Conservation (phyloP, 352 stramenopile genomes). For the Phytopythium montanum region DNA sequence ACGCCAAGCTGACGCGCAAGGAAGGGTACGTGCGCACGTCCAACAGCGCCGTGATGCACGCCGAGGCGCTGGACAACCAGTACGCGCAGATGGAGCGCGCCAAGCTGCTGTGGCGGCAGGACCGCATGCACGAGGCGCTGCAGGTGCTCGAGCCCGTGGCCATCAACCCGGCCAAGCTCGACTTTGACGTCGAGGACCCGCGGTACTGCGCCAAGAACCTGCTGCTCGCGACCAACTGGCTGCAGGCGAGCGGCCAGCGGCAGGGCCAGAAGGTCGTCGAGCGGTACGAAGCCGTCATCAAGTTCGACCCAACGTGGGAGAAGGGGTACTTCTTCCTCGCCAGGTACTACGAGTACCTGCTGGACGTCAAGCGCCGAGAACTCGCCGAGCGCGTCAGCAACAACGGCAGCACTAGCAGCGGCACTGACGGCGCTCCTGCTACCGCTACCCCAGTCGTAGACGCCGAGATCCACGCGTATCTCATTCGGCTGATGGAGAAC, state of each 20-base stretch:
- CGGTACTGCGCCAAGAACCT: constrained; percentile 85
- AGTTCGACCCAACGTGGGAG: constrained; percentile 93
- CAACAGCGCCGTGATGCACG: constrained; percentile 83
- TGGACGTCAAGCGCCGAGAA: constrained; percentile 69
- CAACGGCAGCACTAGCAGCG: background rate
- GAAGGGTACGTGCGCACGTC: constrained; percentile 80
- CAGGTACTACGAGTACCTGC: constrained; percentile 91
- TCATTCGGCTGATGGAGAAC: constrained; percentile 93
- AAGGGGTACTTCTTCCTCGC: constrained; percentile 90
- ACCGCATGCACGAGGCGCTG: constrained; percentile 82
- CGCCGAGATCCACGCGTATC: constrained; percentile 49
- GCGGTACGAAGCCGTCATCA: constrained; percentile 93
- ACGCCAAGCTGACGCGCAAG: constrained; percentile 81
- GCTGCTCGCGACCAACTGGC: constrained; percentile 95
- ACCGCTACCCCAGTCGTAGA: constrained; percentile 41
- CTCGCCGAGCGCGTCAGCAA: background rate
- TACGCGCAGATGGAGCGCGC: constrained; percentile 76
- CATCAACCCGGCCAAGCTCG: constrained; percentile 70
- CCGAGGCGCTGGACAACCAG: constrained; percentile 68
- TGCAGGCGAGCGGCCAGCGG: constrained; percentile 93
- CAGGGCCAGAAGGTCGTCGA: constrained; percentile 92
- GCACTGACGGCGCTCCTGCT: constrained; percentile 26
- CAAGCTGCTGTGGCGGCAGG: constrained; percentile 77
- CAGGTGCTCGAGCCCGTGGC: constrained; percentile 80
- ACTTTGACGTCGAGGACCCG: constrained; percentile 71